Evolutionary conservation across 768 basidiomycete species (phyloP).

Genomic region (Fistulinella prunicolor): DNA sequence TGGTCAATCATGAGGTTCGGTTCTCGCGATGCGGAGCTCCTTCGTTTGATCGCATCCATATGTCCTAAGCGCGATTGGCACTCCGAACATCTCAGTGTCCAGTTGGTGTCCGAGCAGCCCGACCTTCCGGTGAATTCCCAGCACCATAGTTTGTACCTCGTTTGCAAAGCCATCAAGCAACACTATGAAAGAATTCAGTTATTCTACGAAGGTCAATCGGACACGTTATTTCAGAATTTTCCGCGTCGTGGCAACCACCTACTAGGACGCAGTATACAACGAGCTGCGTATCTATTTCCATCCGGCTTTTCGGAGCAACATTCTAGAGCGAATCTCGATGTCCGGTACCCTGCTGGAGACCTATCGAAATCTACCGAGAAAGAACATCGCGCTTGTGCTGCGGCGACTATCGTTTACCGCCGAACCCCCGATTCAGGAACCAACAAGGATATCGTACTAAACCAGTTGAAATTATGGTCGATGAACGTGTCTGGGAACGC

Average conservation of each 20-base stretch:
- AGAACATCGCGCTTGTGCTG: slow-evolving; percentile 10
- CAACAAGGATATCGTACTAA: background rate
- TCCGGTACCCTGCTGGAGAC: slow-evolving; percentile 9
- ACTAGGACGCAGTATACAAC: slow-evolving; percentile 11
- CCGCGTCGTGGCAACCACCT: slow-evolving; percentile 7
- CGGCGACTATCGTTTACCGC: slow-evolving; percentile 2
- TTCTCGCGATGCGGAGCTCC: slow-evolving; percentile 27
- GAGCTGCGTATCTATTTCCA: slow-evolving; percentile 1
- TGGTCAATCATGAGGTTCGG: slow-evolving; percentile 40
- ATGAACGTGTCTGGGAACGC: background rate
- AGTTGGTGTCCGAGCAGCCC: slow-evolving; percentile 37
- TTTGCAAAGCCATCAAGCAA: slow-evolving; percentile 26
- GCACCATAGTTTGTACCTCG: slow-evolving; percentile 24
- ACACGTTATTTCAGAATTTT: background rate
- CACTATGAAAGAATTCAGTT: slow-evolving; percentile 17
- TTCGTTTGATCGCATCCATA: slow-evolving; percentile 34
- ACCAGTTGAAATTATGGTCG: slow-evolving; percentile 8
- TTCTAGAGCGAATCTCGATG: background rate
- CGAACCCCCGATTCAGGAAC: background rate
- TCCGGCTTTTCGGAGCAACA: background rate
- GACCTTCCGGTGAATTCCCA: slow-evolving; percentile 25
- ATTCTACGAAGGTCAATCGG: slow-evolving; percentile 4
- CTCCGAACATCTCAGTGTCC: slow-evolving; percentile 40
- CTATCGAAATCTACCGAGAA: background rate
- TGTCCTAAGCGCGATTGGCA: slow-evolving; percentile 38